Evolutionary conservation across 164 flowering plant species (phyloP).

Genomic region (Piper betle): DNA sequence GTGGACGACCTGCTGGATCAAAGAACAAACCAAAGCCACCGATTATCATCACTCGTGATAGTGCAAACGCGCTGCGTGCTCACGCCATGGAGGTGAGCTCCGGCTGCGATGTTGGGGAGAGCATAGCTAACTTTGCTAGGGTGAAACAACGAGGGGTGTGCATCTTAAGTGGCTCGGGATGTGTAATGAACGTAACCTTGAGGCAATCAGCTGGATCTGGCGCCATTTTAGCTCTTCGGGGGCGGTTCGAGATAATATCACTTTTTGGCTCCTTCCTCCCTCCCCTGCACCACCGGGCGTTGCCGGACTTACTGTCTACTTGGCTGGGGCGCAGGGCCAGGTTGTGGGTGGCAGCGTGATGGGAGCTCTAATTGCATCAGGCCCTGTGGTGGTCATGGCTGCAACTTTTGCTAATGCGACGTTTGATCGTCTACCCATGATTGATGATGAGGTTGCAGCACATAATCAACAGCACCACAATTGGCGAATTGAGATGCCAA

Average conservation of each 20-base stretch:
- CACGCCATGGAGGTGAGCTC: conserved; percentile 85
- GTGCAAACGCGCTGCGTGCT: conserved; percentile 64
- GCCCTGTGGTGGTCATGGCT: conserved; percentile 55
- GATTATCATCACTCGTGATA: conserved; percentile 63
- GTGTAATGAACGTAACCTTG: conserved; percentile 64
- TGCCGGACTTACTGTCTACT: conserved; percentile 26
- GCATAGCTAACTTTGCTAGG: conserved; percentile 52
- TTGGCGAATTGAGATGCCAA: conserved; percentile 27
- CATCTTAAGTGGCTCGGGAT: conserved; percentile 37
- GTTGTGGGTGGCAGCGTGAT: conserved; percentile 44
- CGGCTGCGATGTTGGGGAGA: conserved; percentile 67
- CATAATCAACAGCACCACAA: conserved; percentile 35
- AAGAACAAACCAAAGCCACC: conserved; percentile 92
- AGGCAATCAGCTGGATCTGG: conserved; percentile 59
- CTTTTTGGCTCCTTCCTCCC: conserved; percentile 34
- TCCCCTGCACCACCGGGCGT: conserved; percentile 56
- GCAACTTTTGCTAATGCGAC: conserved; percentile 79
- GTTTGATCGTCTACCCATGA: conserved; percentile 63
- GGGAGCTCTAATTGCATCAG: conserved; percentile 29
- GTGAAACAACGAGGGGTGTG: conserved; percentile 51
- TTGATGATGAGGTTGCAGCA: conserved; percentile 27
- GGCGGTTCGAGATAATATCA: conserved; percentile 35
- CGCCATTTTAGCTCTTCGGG: conserved; percentile 43
- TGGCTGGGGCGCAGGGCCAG: conserved; percentile 38
- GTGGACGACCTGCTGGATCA: conserved; percentile 82